phyloP scores from a whole-genome alignment of 257 asterid species.

The Nicotiana tabacum region DNA sequence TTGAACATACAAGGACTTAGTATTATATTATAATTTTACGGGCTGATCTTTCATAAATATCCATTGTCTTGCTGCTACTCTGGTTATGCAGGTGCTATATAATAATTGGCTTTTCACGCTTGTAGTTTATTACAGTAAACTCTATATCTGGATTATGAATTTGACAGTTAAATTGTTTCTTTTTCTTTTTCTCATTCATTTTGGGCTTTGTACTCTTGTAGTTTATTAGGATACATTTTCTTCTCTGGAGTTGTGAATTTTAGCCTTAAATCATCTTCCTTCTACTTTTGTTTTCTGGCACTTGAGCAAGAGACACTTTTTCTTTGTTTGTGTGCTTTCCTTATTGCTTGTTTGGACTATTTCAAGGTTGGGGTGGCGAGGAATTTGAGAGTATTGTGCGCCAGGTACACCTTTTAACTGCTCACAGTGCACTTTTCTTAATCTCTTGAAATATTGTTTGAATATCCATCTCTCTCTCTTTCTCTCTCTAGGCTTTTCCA shows the following conservation, averaged over 20 bases:
- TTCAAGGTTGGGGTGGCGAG: constrained; percentile 70
- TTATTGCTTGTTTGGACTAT: constrained; percentile 19
- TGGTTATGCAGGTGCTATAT: background rate
- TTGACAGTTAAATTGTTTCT: background rate
- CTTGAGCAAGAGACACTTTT: background rate
- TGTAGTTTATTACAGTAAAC: background rate
- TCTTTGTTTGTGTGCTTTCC: constrained; percentile 12
- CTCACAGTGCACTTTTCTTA: background rate
- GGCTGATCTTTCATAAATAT: background rate
- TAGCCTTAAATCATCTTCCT: background rate
- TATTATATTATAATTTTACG: background rate
- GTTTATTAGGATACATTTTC: constrained; percentile 1
- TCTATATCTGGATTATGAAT: background rate
- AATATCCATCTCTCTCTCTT: background rate
- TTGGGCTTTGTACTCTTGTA: background rate
- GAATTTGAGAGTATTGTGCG: constrained; percentile 65
- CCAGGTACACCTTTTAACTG: constrained; percentile 48
- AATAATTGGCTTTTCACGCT: background rate
- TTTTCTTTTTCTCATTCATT: background rate
- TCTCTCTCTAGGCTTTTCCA: constrained; percentile 52
- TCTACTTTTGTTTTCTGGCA: background rate
- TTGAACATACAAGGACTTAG: background rate
- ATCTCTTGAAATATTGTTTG: background rate
- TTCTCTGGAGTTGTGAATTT: background rate
- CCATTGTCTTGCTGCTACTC: background rate